Base-by-base conservation (phyloP, 768 basidiomycete genomes). In the Pleurotus djamor region DNA sequence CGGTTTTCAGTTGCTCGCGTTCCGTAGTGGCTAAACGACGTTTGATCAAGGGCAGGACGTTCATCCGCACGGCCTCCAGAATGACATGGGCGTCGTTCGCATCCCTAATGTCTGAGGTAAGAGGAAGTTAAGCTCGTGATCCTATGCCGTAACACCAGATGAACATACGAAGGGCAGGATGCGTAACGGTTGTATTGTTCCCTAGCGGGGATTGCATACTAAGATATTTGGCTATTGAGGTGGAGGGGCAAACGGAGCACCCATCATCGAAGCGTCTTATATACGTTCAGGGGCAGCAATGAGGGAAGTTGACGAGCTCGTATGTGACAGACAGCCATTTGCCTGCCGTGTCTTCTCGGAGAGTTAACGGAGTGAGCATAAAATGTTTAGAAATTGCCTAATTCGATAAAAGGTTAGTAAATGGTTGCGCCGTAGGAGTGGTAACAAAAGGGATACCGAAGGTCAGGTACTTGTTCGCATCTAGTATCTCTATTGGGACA, bases 31-130 rank as follows among this genome's bases (percentile, higher is more conserved):
- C 76, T 14, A 86, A 69, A 4, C 85, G 77, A 13, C 82, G 77
- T 52, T 75, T 83, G 57, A 86, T 79, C 45, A 86, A 69, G 4
- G 85, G 85, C 21, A 86, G 72, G 35, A 83, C 71, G 54, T 79
- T 78, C 33, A 79, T 76, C 45, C 85, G 78, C 51, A 86, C 85
- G 1, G 85, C 85, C 67, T 86, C 84, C 50, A 86, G 76, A 44
- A 86, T 67, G 13, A 80, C 71, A 59, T 85, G 83, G 1, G 84
- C 85, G 64, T 86, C 85, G 36, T 75, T 72, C 5, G 81, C 82
- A 65, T 86, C 82, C 5, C 85, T 82, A 21, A 86, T 75, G 64
- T 85, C 85, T 86, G 35, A n/a, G 10, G 38, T n/a, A n/a, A 41
- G 38, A n/a, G 38, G n/a, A 9, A 41, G 38, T 41, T 41, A 41